Percentiles rank a stretch among this genome's conserved stretches.
These are phyloP conservation scores for Fusarium dlaminii DNA, from an alignment of 2,329 filamentous ascomycete species.

Conservation along the genomic window DNA sequence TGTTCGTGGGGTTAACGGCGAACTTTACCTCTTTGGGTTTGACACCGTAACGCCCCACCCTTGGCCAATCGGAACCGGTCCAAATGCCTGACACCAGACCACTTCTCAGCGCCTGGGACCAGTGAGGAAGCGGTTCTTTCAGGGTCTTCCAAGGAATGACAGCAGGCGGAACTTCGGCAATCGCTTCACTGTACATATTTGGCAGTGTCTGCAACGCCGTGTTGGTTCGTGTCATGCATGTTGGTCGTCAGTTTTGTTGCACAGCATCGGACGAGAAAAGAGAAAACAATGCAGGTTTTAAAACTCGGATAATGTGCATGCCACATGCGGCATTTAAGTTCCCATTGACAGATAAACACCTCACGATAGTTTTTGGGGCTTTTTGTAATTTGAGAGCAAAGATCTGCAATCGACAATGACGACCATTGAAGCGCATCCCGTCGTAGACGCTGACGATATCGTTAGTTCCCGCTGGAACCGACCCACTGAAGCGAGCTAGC, in stretches of 20 bases:
- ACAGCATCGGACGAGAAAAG: neutral
- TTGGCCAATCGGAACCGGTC: neutral
- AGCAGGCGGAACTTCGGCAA: neutral
- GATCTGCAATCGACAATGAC: neutral
- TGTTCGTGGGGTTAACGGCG: neutral
- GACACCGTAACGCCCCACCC: neutral
- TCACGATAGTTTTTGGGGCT: neutral
- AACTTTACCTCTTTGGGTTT: neutral
- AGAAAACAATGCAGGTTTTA: conserved; percentile 2
- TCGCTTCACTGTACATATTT: neutral
- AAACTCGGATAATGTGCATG: neutral
- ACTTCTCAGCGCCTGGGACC: neutral
- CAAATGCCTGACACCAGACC: neutral
- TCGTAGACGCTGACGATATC: conserved; percentile 5
- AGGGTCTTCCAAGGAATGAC: neutral
- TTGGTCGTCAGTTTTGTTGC: neutral
- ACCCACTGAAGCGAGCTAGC: neutral
- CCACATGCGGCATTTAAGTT: conserved; percentile 8
- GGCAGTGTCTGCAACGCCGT: neutral
- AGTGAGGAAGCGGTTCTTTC: neutral
- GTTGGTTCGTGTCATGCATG: neutral
- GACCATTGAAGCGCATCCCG: conserved; percentile 8
- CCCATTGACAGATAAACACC: neutral
- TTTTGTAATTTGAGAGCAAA: neutral
- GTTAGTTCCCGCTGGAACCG: neutral